These are phyloP conservation scores for Cylindrotheca fusiformis DNA, from an alignment of 108 stramenopile species.

Conservation along the genomic window DNA sequence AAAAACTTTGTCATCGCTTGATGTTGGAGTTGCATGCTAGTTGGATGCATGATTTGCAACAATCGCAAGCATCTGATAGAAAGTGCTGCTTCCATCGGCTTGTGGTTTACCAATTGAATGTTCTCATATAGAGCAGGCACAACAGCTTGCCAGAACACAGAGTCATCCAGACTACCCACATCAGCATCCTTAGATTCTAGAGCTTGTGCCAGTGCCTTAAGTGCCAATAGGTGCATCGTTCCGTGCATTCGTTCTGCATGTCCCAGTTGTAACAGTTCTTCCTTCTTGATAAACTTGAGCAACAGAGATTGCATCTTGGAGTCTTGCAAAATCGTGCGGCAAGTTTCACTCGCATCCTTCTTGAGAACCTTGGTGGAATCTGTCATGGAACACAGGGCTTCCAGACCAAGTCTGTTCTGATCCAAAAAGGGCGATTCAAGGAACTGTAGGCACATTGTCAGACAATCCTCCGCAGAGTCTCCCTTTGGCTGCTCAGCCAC, in stretches of 20 bases:
- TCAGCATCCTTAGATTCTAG: constrained; percentile 4
- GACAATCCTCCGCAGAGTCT: not conserved
- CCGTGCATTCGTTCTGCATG: not conserved
- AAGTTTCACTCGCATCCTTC: constrained; percentile 1
- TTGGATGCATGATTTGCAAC: constrained; percentile 6
- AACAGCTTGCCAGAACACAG: constrained; percentile 5
- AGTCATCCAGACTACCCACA: not conserved
- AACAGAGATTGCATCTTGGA: constrained; percentile 5
- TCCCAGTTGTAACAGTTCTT: too few relatives aligned
- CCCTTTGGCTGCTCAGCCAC: not conserved
- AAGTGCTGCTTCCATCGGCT: constrained; percentile 13
- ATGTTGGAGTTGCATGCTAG: not conserved
- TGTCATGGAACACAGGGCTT: constrained; percentile 12
- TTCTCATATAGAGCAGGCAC: constrained; percentile 4
- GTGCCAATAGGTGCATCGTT: constrained; percentile 8
- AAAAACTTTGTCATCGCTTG: constrained; percentile 8
- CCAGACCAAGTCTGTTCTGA: constrained; percentile 14
- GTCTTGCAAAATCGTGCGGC: constrained; percentile 1
- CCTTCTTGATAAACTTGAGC: not conserved
- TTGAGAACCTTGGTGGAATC: constrained; percentile 6
- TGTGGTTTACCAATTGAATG: not conserved
- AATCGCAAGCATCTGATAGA: constrained; percentile 8
- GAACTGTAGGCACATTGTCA: not conserved
- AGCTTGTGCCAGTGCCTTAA: constrained; percentile 12
- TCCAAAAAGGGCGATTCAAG: constrained; percentile 2